Base-by-base conservation (phyloP, 2,329 filamentous ascomycete genomes). In the Fusarium zealandicum region DNA sequence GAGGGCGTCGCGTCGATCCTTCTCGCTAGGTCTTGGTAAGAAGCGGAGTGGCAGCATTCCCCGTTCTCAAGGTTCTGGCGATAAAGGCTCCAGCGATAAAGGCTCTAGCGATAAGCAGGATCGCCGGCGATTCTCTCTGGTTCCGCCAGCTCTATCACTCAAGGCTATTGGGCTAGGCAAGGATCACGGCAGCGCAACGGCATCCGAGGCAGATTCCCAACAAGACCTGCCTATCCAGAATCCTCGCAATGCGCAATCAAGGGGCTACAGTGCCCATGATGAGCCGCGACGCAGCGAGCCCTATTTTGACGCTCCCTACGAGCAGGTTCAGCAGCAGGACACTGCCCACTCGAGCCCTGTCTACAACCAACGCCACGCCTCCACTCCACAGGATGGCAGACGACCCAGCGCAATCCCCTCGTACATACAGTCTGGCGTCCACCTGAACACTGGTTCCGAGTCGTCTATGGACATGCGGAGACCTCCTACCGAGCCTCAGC, bases 111-210 rank as follows among this genome's bases (percentile, higher is more conserved):
- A 89, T 74, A 86, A 81, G 73, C 80, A 78, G 39, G 76, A 78
- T 27, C 81, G 85, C 54, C 81, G 86, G 51, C 82, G 90, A 32
- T 92, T 92, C 71, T 92, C 89, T 11, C 78, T 93, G 20, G 79
- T 92, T 30, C 86, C 86, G 3, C 75, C 78, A 3, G 83, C 82
- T 1, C 85, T 89, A 65, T 88, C 86, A 8, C 25, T 41, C 4
- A 89, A 85, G 68, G 79, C 82, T 1, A 86, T 90, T 57, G 84
- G 84, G 7, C 73, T 87, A 62, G 73, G 83, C 66, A 82, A 82
- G 74, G 79, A 88, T 42, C 70, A 82, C 65, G 66, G 78, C 57
- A 70, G 81, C 65, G 64, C 77, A 59, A 64, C 80, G 49, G 70
- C 79, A 55, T 72, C 81, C 46, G 70, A 80, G 68, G 67, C 76